A percentile compares a stretch with the other conserved stretches of the same genome.
These are phyloP conservation scores for Neoboletus brunneissimus DNA, from an alignment of 768 basidiomycete genomes.

Conservation along the genomic window DNA sequence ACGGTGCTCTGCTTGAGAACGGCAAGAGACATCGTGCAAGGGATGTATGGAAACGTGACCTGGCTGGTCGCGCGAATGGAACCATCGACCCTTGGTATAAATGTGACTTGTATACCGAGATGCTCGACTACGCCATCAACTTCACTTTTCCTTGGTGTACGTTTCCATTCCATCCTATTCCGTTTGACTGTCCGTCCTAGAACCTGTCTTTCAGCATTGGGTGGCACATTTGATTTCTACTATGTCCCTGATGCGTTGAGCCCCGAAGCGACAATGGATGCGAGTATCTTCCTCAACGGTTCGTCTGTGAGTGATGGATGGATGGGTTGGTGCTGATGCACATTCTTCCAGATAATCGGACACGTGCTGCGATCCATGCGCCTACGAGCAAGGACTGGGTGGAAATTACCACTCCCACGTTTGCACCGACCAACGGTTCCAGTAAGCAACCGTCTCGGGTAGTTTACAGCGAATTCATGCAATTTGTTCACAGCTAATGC, in stretches of 20 bases:
- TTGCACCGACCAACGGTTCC: conserved; percentile 5
- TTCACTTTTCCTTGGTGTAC: conserved; percentile 62
- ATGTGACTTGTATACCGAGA: conserved; percentile 58
- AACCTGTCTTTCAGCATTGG: conserved; percentile 9
- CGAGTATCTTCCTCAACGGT: too few species aligned
- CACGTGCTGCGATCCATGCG: too few species aligned
- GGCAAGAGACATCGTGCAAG: conserved; percentile 18
- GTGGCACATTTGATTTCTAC: conserved; percentile 42
- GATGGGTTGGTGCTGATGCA: too few species aligned
- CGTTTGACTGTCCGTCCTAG: neutral
- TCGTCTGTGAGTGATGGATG: conserved; percentile 1
- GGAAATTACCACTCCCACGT: conserved; percentile 22
- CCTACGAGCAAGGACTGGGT: conserved; percentile 38
- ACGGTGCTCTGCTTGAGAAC: conserved; percentile 16
- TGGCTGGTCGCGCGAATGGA: conserved; percentile 49
- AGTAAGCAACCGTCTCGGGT: conserved; percentile 22
- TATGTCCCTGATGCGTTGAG: conserved; percentile 42
- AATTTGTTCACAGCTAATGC: too few species aligned
- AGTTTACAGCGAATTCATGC: too few species aligned
- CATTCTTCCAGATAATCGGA: too few species aligned
- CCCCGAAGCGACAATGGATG: conserved; percentile 29
- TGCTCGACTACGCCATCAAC: conserved; percentile 68
- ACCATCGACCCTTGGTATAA: conserved; percentile 60
- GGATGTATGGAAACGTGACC: conserved; percentile 43
- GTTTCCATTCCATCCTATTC: conserved; percentile 3